These are phyloP conservation scores for Dalbergia cultrata DNA, from an alignment of 306 rosid genomes.

Conservation along the genomic window DNA sequence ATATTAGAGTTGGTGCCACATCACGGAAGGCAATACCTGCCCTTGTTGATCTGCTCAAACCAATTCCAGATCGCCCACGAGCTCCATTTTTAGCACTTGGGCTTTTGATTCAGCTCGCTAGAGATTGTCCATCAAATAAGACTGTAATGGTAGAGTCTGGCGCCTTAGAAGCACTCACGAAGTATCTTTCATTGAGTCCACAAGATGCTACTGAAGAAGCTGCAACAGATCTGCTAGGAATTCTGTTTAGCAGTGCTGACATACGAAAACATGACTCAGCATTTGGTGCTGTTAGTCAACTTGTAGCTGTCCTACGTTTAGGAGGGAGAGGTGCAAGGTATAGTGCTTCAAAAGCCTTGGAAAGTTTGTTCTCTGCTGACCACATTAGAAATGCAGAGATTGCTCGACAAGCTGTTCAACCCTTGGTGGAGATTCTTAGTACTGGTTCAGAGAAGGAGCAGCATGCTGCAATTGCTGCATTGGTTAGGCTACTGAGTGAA, in stretches of 20 bases:
- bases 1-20: constrained; percentile 94
- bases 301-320: constrained; percentile 95
- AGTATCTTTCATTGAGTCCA: constrained; percentile 95
- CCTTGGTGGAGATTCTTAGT: constrained; percentile 97
- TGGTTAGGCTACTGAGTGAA: constrained; percentile 92
- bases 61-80: constrained; percentile 99
- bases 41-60: constrained; percentile 98
- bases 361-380: constrained; percentile 95
- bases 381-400: constrained; percentile 95
- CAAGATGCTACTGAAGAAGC: constrained; percentile 99
- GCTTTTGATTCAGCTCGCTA: constrained; percentile 82
- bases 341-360: constrained; percentile 98
- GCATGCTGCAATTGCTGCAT: constrained; percentile 98
- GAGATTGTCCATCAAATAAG: constrained; percentile 92
- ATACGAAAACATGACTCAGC: constrained; percentile 92
- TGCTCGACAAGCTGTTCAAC: constrained; percentile 96
- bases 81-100: constrained; percentile 98
- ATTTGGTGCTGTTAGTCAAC: constrained; percentile 95
- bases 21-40: constrained; percentile 97
- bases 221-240: constrained; percentile 93
- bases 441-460: constrained; percentile 97
- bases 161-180: constrained; percentile 91
- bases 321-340: constrained; percentile 98
- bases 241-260: constrained; percentile 94
- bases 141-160: constrained; percentile 97